phyloP scores from a whole-genome alignment of 345 rosid species.

The Psidium friedrichsthalianum region DNA sequence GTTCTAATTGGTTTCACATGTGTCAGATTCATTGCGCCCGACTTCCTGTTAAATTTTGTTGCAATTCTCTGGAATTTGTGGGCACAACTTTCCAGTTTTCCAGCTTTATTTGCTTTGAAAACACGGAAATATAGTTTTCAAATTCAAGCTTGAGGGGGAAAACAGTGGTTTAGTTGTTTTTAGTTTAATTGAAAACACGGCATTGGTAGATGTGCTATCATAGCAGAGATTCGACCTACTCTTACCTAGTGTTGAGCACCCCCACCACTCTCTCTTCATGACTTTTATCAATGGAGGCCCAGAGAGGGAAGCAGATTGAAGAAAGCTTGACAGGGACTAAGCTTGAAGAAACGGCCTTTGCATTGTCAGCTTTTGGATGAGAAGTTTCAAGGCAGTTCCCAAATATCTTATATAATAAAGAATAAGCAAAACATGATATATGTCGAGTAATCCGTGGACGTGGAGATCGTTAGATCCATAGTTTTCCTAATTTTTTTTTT shows the following conservation, averaged over 20 bases:
- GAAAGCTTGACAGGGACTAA: background rate
- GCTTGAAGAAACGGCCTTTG: background rate
- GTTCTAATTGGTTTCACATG: background rate
- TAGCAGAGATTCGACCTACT: background rate
- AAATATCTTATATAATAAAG: background rate
- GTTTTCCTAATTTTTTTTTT: background rate
- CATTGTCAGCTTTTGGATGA: background rate
- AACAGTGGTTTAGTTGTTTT: background rate
- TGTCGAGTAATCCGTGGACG: background rate
- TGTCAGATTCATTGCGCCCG: background rate
- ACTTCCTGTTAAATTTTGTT: background rate
- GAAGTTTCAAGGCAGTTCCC: background rate
- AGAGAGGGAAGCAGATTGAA: background rate
- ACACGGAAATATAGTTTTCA: background rate
- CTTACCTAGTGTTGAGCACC: background rate
- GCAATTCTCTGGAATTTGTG: background rate
- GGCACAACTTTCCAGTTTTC: background rate
- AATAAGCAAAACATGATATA: background rate
- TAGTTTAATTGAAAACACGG: background rate
- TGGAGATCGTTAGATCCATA: background rate
- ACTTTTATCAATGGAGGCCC: background rate
- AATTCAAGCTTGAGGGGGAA: background rate
- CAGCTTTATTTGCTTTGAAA: background rate
- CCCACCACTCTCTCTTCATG: background rate
- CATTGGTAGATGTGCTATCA: background rate